Evolutionary conservation across 1,284 basidiomycete species (phyloP).

Genomic region (Melampsora larici-populina): DNA sequence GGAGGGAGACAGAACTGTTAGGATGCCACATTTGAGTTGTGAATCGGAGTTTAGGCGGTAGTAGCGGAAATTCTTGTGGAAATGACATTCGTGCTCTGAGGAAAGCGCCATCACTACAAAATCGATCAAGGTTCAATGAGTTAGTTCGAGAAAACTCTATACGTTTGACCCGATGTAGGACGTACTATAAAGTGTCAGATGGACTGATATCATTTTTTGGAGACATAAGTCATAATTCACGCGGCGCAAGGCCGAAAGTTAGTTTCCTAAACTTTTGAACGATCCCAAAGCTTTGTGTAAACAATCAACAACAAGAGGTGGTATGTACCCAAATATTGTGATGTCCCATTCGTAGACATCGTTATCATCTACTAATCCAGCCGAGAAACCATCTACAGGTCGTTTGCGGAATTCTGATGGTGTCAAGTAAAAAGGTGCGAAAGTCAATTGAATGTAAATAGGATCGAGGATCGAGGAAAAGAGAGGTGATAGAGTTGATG

Average conservation of each 20-base stretch:
- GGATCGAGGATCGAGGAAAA: neutral
- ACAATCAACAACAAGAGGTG: neutral
- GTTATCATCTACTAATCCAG: conserved; percentile 86
- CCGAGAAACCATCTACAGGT: conserved; percentile 90
- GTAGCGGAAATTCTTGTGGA: conserved; percentile 63
- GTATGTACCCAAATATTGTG: conserved; percentile 50
- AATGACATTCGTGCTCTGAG: conserved; percentile 83
- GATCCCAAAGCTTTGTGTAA: neutral
- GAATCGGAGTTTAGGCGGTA: conserved; percentile 54
- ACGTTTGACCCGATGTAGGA: conserved; percentile 44
- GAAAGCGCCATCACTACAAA: conserved; percentile 78
- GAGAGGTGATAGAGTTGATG: neutral
- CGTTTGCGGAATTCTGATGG: conserved; percentile 71
- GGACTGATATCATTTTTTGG: conserved; percentile 60
- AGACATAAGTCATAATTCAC: conserved; percentile 7
- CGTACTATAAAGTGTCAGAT: conserved; percentile 81
- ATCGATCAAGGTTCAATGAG: conserved; percentile 30
- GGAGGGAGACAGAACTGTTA: conserved; percentile 58
- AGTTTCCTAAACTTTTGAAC: conserved; percentile 5
- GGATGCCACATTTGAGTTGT: conserved; percentile 55
- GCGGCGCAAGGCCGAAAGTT: neutral
- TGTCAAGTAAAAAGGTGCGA: neutral
- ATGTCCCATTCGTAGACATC: conserved; percentile 93
- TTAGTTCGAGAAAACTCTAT: conserved; percentile 5
- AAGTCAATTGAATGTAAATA: neutral